Evolutionary conservation across 2,329 filamentous ascomycete genomes (phyloP), one percentile per base, ranked within the genome.

Genomic region (Calonectria honghensis): DNA sequence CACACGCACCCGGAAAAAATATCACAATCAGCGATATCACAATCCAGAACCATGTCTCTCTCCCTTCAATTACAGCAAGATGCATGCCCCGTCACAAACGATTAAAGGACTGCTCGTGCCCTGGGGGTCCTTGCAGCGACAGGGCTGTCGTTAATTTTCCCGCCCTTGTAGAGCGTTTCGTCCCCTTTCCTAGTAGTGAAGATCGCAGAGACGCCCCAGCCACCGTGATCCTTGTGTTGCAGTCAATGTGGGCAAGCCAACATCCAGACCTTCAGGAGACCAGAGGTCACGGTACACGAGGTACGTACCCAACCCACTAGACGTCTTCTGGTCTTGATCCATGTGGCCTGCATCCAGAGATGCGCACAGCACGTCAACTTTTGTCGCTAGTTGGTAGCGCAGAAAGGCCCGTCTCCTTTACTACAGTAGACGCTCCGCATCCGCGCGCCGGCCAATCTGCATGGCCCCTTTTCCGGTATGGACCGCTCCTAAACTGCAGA

Each of bases 31-130:
- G 27, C 24, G 3, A n/a, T 16, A 64, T 48, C 61, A 39, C 14
- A 29, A 39, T 48, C 61, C 31, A 39, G 41, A 45, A 50, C 61
- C 61, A 48, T 45, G 61, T 50, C 61, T 48, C 27, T 27, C 54
- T 41, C 41, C 39, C 24, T 48, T 48, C 61, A 31, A 41, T 59
- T 51, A 45, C 70, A 35, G 32, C 57, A 68, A 57, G 48, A 69
- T 73, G 48, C 48, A 57, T 24, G 54, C 71, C 71, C 37, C 51
- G 72, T 70, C 66, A 20, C 63, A 65, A 69, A 70, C 70, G 73
- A 73, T 73, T 51, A 77, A 79, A 77, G 70, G 70, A 68, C 70
- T 59, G 45, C 73, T 76, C 78, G 77, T 72, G 32, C 69, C 32
- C 63, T 32, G 14, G 72, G 70, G 50, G 59, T 59, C 70, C 64